Conservation (phyloP, 352 stramenopile species). For the Globisporangium nunn region DNA sequence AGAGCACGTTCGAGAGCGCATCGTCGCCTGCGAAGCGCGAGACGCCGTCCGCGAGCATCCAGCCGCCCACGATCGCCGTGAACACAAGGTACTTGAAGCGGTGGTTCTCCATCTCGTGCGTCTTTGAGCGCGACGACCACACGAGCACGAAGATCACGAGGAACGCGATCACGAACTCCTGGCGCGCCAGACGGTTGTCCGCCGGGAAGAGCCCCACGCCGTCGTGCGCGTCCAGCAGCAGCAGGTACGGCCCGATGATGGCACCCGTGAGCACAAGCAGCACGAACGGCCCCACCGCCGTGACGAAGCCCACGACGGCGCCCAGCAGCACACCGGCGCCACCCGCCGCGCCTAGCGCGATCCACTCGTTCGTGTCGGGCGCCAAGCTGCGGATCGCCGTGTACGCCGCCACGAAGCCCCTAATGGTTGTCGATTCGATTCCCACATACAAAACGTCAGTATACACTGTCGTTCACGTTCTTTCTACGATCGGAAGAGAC, state of each 20-base stretch:
- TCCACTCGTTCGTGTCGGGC: conserved; percentile 65
- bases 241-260: conserved; percentile 62
- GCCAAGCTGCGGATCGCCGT: conserved; percentile 54
- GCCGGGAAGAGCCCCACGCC: conserved; percentile 56
- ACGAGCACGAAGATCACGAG: conserved; percentile 84
- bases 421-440: conserved; percentile 11
- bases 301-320: conserved; percentile 71
- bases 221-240: conserved; percentile 72
- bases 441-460: conserved; percentile 10
- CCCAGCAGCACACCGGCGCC: conserved; percentile 60
- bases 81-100: conserved; percentile 88
- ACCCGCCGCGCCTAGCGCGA: conserved; percentile 49
- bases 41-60: conserved; percentile 68
- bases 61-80: conserved; percentile 58
- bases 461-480: background rate
- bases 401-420: conserved; percentile 64
- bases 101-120: conserved; percentile 79
- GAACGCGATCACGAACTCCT: conserved; percentile 86
- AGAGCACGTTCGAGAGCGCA: conserved; percentile 59
- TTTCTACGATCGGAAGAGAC: background rate
- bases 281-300: conserved; percentile 57
- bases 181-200: conserved; percentile 71
- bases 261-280: conserved; percentile 48
- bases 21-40: conserved; percentile 57
- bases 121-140: conserved; percentile 74